Percentiles rank a stretch among this genome's conserved stretches.
phyloP scores from a whole-genome alignment of 352 stramenopile genomes.

The Globisporangium iwayamae region DNA sequence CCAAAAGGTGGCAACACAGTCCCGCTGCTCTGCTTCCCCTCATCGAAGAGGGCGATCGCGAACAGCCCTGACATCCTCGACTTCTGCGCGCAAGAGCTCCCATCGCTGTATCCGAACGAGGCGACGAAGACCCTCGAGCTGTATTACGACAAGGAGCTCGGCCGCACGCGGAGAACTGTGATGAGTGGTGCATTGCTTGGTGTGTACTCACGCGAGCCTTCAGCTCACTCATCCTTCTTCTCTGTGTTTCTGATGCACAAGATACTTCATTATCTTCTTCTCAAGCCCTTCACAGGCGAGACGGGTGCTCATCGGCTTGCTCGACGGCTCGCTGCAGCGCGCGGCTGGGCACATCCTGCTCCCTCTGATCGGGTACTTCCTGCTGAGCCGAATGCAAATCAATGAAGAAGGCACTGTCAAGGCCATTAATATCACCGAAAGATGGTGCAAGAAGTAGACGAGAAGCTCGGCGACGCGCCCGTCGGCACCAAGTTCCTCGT shows the following conservation, averaged over 20 bases:
- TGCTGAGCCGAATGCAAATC: slow-evolving; percentile 28
- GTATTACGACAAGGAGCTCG: slow-evolving; percentile 39
- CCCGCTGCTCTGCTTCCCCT: slow-evolving; percentile 28
- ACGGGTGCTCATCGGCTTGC: slow-evolving; percentile 16
- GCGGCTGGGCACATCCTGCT: slow-evolving; percentile 13
- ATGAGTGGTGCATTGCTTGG: slow-evolving; percentile 5
- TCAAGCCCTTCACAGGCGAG: slow-evolving; percentile 14
- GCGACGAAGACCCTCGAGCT: slow-evolving; percentile 31
- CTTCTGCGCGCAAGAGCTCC: slow-evolving; percentile 25
- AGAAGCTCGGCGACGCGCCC: slow-evolving; percentile 27
- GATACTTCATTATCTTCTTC: slow-evolving; percentile 28
- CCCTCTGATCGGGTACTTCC: slow-evolving; percentile 22
- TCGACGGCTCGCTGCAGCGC: slow-evolving; percentile 15
- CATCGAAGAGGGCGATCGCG: slow-evolving; percentile 18
- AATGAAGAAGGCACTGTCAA: slow-evolving; percentile 19
- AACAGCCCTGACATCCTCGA: slow-evolving; percentile 39
- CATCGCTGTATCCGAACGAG: slow-evolving; percentile 31
- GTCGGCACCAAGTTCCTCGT: slow-evolving; percentile 33
- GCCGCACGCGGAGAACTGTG: slow-evolving; percentile 21
- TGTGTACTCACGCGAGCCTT: not conserved
- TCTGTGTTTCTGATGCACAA: slow-evolving; percentile 9
- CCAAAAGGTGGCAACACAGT: slow-evolving; percentile 36
- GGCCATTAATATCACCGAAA: slow-evolving; percentile 27
- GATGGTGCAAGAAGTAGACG: slow-evolving; percentile 19
- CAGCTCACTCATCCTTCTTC: not conserved